Conservation (phyloP, 345 rosid species). For the Salix purpurea region DNA sequence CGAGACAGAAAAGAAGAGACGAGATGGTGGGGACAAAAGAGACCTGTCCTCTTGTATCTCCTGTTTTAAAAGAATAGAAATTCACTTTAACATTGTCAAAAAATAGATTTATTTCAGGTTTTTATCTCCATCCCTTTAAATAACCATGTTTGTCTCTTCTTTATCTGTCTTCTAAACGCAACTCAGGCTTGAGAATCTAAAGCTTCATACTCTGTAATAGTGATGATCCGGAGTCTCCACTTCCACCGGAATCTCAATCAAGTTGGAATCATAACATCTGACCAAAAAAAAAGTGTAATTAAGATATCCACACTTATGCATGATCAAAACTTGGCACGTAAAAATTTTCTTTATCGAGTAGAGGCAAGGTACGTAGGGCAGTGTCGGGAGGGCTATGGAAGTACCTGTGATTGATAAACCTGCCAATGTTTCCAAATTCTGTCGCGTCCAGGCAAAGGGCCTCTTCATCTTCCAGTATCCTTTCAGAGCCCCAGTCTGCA, state of each 20-base stretch:
- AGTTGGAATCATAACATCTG: slow-evolving; percentile 15
- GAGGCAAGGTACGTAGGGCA: background rate
- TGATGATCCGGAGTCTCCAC: slow-evolving; percentile 24
- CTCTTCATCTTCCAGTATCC: slow-evolving; percentile 27
- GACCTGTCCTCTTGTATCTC: too few relatives aligned
- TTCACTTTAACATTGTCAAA: too few relatives aligned
- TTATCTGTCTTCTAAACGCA: background rate
- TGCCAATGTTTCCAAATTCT: slow-evolving; percentile 25
- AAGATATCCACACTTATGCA: background rate
- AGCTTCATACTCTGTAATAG: slow-evolving; percentile 14
- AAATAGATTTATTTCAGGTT: too few relatives aligned
- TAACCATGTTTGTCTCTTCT: too few relatives aligned
- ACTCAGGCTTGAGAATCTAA: background rate
- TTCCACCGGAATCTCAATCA: slow-evolving; percentile 20
- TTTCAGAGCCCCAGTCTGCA: slow-evolving; percentile 32
- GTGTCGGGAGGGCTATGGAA: background rate
- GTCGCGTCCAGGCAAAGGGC: slow-evolving; percentile 32
- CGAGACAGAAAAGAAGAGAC: too few relatives aligned
- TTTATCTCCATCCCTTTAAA: too few relatives aligned
- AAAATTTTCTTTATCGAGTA: background rate
- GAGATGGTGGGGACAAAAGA: too few relatives aligned
- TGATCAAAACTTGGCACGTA: background rate
- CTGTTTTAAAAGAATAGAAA: too few relatives aligned
- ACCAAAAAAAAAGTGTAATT: background rate
- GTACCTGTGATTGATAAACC: slow-evolving; percentile 31